Percentiles rank a stretch among this genome's conserved stretches.
These are phyloP conservation scores for Candida yuanshanica DNA, from an alignment of 805 yeast genomes.

Conservation along the genomic window DNA sequence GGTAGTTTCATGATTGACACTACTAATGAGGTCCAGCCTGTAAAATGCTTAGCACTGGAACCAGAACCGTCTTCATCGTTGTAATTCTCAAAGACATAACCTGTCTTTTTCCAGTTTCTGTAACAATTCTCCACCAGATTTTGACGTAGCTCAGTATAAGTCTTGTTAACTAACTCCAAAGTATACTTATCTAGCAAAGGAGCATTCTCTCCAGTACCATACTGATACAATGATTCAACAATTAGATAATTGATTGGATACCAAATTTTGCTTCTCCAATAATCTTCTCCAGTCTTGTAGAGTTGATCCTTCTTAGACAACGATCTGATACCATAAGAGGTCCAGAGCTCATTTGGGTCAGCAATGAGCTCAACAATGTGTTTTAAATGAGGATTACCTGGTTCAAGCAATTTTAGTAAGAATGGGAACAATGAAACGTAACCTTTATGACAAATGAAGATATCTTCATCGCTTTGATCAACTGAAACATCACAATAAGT, in stretches of 20 bases:
- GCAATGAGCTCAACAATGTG: conserved; percentile 51
- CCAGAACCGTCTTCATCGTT: conserved; percentile 70
- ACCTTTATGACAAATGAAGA: conserved; percentile 82
- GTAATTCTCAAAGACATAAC: conserved; percentile 89
- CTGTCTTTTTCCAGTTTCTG: conserved; percentile 66
- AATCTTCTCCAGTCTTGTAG: conserved; percentile 79
- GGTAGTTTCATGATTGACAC: conserved; percentile 83
- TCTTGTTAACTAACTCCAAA: conserved; percentile 31
- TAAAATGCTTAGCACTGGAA: conserved; percentile 79
- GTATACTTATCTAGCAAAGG: conserved; percentile 25
- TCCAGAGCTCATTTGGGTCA: conserved; percentile 73
- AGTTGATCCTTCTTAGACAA: conserved; percentile 58
- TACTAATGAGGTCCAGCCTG: conserved; percentile 91
- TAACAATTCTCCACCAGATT: conserved; percentile 67
- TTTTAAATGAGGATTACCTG: conserved; percentile 40
- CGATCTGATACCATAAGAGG: conserved; percentile 75
- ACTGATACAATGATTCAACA: conserved; percentile 62
- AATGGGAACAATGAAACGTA: conserved; percentile 86
- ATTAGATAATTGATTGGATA: conserved; percentile 81
- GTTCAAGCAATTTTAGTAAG: conserved; percentile 57
- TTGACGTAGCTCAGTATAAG: conserved; percentile 54
- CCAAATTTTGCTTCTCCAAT: conserved; percentile 97
- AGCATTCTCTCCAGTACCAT: conserved; percentile 29
- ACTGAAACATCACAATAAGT: conserved; percentile 82
- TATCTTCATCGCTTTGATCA: conserved; percentile 64